Evolutionary conservation across 495 filamentous ascomycete species (phyloP).

Genomic region (Paragyromitra xinjiangensis): DNA sequence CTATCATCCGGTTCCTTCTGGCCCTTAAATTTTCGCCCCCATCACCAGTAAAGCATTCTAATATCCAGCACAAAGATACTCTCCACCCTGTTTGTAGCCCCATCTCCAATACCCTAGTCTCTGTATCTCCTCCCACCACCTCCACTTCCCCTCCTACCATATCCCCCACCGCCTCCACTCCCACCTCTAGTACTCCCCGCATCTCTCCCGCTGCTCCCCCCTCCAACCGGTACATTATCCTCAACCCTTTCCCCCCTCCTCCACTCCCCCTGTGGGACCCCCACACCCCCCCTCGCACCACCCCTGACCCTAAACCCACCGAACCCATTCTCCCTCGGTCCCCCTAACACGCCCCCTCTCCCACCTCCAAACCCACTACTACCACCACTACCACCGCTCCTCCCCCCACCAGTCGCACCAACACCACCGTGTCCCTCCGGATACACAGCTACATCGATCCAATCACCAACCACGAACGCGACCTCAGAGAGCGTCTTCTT

Average conservation of each 20-base stretch:
- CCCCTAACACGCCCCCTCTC: constrained; percentile 60
- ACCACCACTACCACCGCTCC: constrained; percentile 58
- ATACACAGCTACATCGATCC: constrained; percentile 80
- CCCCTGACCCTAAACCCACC: constrained; percentile 59
- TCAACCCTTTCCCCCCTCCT: constrained; percentile 67
- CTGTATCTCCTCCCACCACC: constrained; percentile 40
- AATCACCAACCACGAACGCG: constrained; percentile 88
- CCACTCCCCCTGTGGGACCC: constrained; percentile 68
- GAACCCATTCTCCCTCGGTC: constrained; percentile 64
- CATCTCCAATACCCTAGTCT: constrained; percentile 17
- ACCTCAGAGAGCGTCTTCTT: constrained; percentile 77
- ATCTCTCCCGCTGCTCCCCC: constrained; percentile 44
- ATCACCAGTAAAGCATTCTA: background rate
- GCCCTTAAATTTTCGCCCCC: background rate
- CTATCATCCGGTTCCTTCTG: background rate
- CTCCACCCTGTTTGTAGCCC: background rate
- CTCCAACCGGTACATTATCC: constrained; percentile 55
- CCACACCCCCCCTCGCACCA: constrained; percentile 54
- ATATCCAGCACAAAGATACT: constrained; percentile 1
- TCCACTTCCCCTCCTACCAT: constrained; percentile 38
- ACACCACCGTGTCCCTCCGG: constrained; percentile 79
- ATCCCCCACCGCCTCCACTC: constrained; percentile 30
- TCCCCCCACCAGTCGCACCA: constrained; percentile 64
- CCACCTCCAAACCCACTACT: constrained; percentile 58
- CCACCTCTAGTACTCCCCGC: constrained; percentile 18